phyloP scores from a whole-genome alignment of 2,329 filamentous ascomycete species.

The Colletotrichum tropicicola region DNA sequence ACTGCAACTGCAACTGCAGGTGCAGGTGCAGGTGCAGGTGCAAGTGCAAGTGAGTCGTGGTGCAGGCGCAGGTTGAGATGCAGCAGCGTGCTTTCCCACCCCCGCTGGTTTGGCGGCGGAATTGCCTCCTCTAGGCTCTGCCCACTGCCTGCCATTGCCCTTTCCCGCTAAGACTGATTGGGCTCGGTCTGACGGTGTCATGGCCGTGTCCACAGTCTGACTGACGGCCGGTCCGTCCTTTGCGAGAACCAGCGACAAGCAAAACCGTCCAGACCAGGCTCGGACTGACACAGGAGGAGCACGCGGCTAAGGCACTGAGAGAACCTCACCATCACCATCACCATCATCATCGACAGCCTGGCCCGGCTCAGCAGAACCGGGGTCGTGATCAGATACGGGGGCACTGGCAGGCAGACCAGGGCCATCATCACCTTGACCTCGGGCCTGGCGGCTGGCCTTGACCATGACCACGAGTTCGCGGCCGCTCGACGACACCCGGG shows the following conservation, averaged over 20 bases:
- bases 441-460: too few species aligned
- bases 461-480: too few species aligned
- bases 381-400: neutral
- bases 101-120: conserved; percentile 8
- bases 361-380: neutral
- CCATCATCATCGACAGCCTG: neutral
- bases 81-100: neutral
- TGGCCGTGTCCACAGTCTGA: neutral
- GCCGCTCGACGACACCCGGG: too few species aligned
- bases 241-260: neutral
- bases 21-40: neutral
- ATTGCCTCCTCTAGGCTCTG: too few species aligned
- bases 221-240: neutral
- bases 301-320: too few species aligned
- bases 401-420: neutral
- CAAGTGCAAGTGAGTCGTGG: neutral
- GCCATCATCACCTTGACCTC: too few species aligned
- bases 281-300: neutral
- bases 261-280: neutral
- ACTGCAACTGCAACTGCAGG: neutral
- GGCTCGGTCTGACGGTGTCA: neutral
- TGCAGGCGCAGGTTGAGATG: neutral
- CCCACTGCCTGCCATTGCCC: too few species aligned
- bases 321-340: too few species aligned
- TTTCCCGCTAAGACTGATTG: neutral